Percentiles rank a stretch among this genome's conserved stretches.
Conservation (phyloP, 176 grass and related monocot species). For the Triticum timopheevii region DNA sequence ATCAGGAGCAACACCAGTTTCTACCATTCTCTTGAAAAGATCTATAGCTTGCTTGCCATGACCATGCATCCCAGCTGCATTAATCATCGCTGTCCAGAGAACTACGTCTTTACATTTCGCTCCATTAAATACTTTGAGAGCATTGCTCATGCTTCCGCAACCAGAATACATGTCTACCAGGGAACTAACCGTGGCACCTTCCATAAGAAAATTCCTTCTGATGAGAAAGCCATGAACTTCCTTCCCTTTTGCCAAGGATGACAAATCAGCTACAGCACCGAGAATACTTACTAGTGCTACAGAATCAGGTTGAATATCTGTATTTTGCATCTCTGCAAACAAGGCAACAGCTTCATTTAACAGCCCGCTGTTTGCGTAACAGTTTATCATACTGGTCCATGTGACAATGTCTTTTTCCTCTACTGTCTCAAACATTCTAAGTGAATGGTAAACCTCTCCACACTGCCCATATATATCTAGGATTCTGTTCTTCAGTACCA, state of each 20-base stretch:
- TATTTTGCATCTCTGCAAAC: slow-evolving; percentile 61
- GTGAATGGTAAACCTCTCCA: slow-evolving; percentile 41
- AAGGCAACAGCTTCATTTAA: slow-evolving; percentile 64
- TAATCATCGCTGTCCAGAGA: slow-evolving; percentile 80
- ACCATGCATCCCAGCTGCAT: slow-evolving; percentile 86
- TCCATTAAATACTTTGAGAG: slow-evolving; percentile 46
- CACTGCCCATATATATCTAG: slow-evolving; percentile 66
- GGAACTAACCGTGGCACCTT: slow-evolving; percentile 54
- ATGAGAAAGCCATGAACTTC: slow-evolving; percentile 85
- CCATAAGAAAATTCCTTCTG: slow-evolving; percentile 48
- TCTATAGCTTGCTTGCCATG: slow-evolving; percentile 59
- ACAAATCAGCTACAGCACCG: slow-evolving; percentile 51
- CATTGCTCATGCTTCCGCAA: slow-evolving; percentile 60
- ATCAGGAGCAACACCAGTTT: slow-evolving; percentile 64
- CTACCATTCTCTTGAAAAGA: slow-evolving; percentile 56
- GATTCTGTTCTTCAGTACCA: slow-evolving; percentile 66
- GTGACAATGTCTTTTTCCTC: slow-evolving; percentile 72
- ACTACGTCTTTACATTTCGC: slow-evolving; percentile 53
- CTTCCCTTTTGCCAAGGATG: slow-evolving; percentile 72
- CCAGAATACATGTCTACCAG: slow-evolving; percentile 88
- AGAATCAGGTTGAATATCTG: slow-evolving; percentile 59
- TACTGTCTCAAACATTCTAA: slow-evolving; percentile 54
- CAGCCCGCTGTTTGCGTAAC: slow-evolving; percentile 39
- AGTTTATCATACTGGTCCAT: slow-evolving; percentile 90
- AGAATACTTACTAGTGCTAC: slow-evolving; percentile 69